These are phyloP conservation scores for Neurospora africana DNA, from an alignment of 495 filamentous ascomycete species.

Conservation along the genomic window DNA sequence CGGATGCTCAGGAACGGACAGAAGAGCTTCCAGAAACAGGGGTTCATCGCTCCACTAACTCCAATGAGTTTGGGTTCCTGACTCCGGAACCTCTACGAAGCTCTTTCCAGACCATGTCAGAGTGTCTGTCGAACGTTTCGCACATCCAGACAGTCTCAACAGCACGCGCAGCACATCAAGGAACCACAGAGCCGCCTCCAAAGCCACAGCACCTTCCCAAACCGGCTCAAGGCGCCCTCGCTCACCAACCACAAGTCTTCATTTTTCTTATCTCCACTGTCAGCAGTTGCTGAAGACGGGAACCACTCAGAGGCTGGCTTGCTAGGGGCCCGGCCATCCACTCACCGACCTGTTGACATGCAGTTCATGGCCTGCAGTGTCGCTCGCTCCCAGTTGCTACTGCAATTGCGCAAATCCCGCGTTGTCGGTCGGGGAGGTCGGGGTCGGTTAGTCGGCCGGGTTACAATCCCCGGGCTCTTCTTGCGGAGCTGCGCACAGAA, in stretches of 20 bases:
- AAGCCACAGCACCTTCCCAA: background rate
- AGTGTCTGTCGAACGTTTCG: background rate
- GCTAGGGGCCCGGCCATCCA: background rate
- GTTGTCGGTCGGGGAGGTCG: background rate
- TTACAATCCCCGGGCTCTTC: background rate
- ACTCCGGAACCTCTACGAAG: background rate
- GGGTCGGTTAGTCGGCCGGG: background rate
- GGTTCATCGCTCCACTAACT: background rate
- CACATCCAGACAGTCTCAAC: background rate
- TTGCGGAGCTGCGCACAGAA: background rate
- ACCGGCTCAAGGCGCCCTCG: background rate
- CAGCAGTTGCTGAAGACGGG: background rate
- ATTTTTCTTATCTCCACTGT: background rate
- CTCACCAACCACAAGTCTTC: background rate
- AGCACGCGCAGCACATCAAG: background rate
- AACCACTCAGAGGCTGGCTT: background rate
- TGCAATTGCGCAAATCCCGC: background rate
- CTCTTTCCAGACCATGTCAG: background rate
- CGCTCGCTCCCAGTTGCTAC: background rate
- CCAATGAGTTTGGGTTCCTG: background rate
- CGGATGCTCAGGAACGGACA: background rate
- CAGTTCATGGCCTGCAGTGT: background rate
- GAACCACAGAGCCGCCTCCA: background rate
- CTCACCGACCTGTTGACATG: background rate
- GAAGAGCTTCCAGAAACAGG: constrained; percentile 1